phyloP scores from a whole-genome alignment of 73 alveolate species.

The Tetrahymena malaccensis region DNA sequence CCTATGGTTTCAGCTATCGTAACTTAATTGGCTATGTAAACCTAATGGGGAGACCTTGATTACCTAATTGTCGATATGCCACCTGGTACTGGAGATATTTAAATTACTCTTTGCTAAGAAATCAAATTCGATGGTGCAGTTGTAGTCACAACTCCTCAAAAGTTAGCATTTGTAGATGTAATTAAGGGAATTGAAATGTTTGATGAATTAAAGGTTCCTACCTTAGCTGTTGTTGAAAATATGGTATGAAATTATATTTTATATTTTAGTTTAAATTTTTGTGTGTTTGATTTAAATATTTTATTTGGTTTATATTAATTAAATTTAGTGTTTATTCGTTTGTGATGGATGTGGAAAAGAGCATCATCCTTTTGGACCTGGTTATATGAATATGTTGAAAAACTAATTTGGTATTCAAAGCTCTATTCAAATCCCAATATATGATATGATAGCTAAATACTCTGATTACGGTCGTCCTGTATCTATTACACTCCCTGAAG shows the following conservation, averaged over 20 bases:
- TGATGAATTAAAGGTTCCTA: slow-evolving; percentile 77
- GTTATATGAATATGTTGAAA: slow-evolving; percentile 59
- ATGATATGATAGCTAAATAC: slow-evolving; percentile 53
- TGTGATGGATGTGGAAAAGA: slow-evolving; percentile 60
- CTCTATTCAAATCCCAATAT: slow-evolving; percentile 63
- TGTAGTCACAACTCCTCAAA: slow-evolving; percentile 91
- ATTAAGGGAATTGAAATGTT: slow-evolving; percentile 84
- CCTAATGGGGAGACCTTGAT: slow-evolving; percentile 91
- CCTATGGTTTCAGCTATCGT: slow-evolving; percentile 84
- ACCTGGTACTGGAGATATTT: slow-evolving; percentile 94
- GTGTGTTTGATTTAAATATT: no score
- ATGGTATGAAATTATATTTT: slow-evolving; percentile 40
- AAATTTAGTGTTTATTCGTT: slow-evolving; percentile 28
- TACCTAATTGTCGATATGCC: slow-evolving; percentile 89
- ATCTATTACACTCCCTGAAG: slow-evolving; percentile 69
- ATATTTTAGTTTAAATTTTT: background rate
- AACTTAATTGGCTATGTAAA: slow-evolving; percentile 51
- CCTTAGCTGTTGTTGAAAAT: slow-evolving; percentile 78
- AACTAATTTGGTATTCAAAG: slow-evolving; percentile 72
- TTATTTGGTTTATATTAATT: no score
- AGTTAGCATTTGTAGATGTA: slow-evolving; percentile 77
- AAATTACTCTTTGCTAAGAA: slow-evolving; percentile 75
- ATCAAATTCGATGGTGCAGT: slow-evolving; percentile 74
- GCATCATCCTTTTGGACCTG: slow-evolving; percentile 80
- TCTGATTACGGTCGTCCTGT: slow-evolving; percentile 79